Conservation (phyloP, 1,284 basidiomycete species). For the Papiliotrema fonsecae region DNA sequence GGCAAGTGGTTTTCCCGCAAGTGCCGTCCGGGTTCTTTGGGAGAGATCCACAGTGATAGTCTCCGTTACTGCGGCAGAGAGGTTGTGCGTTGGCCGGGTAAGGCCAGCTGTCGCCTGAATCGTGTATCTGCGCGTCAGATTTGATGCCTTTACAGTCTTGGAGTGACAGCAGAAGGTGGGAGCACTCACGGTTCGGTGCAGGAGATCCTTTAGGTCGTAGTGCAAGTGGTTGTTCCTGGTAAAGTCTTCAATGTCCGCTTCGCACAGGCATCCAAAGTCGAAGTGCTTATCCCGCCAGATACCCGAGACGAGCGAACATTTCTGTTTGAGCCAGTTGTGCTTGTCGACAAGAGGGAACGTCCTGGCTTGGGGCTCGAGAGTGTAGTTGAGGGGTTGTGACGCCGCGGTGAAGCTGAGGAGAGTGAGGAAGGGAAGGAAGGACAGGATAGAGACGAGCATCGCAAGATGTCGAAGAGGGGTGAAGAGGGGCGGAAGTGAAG, state of each 20-base stretch:
- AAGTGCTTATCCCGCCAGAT: conserved; percentile 12
- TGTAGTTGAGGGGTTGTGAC: conserved; percentile 13
- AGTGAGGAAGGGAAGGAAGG: conserved; percentile 10
- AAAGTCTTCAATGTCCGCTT: conserved; percentile 25
- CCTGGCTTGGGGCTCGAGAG: conserved; percentile 7
- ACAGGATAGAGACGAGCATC: neutral
- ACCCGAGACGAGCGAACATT: conserved; percentile 23
- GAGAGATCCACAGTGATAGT: conserved; percentile 31
- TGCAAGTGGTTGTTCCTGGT: conserved; percentile 21
- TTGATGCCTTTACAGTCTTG: neutral
- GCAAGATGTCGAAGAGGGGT: neutral
- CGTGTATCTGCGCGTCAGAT: conserved; percentile 8
- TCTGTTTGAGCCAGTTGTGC: neutral
- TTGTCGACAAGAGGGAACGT: neutral
- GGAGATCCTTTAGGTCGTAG: conserved; percentile 11
- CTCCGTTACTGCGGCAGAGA: conserved; percentile 29
- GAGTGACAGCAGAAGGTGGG: too few relatives aligned
- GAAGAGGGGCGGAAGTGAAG: neutral
- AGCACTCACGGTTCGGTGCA: conserved; percentile 23
- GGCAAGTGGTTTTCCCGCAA: conserved; percentile 18
- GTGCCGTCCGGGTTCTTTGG: conserved; percentile 17
- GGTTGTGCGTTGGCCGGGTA: conserved; percentile 34
- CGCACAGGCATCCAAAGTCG: conserved; percentile 37
- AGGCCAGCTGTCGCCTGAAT: conserved; percentile 7
- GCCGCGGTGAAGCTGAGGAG: conserved; percentile 8